Evolutionary conservation across 139 green algal species (phyloP), one percentile per base, ranked within the genome.

Genomic region (Chlamydomonas sphaeroides): DNA sequence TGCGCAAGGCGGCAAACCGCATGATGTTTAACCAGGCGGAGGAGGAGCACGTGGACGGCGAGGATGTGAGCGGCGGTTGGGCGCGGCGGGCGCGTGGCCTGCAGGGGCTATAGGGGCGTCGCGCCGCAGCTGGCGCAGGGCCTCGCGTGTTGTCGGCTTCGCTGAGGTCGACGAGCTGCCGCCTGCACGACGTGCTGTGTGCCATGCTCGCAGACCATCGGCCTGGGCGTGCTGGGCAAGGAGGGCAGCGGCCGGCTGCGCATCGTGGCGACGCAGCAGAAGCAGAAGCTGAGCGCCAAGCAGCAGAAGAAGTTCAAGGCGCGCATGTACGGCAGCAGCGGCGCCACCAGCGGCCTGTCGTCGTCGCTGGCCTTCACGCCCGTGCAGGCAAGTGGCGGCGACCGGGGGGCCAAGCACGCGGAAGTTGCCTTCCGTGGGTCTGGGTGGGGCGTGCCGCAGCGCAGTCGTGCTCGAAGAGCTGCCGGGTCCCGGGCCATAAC

Each of bases 281-380:
- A 95, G 84, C 90, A 96, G 88, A 95, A 96, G 87, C 82, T 97
- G 53, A 91, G 73, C 48, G 91, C 92, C 68, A 96, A 95, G 87
- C 32, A 74, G 36, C 82, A 86, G 41, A 97, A 96, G 80, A 97
- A 97, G 85, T 91, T 92, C 68, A 87, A 90, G 53, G 75, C 80
- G 33, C 79, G 85, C 33, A 86, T 57, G 23, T 90, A 92, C 51
- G 85, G 84, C 68, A 70, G 81, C 68, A 86, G 86, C 30, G 91
- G 89, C 42, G 88, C 80, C 48, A 94, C 90, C 35, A 93, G 84
- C 17, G 96, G 96, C 10, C 78, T 98, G 10, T 93, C 93, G 15
- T 97, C 96, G 6, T 93, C 90, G 14, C 85, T 99, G 36, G 97
- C 96, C 6, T 99, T 99, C 92, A 99, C 97, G 0, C 97, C 97